phyloP scores from a whole-genome alignment of 345 rosid genomes.

The Kandelia obovata region DNA sequence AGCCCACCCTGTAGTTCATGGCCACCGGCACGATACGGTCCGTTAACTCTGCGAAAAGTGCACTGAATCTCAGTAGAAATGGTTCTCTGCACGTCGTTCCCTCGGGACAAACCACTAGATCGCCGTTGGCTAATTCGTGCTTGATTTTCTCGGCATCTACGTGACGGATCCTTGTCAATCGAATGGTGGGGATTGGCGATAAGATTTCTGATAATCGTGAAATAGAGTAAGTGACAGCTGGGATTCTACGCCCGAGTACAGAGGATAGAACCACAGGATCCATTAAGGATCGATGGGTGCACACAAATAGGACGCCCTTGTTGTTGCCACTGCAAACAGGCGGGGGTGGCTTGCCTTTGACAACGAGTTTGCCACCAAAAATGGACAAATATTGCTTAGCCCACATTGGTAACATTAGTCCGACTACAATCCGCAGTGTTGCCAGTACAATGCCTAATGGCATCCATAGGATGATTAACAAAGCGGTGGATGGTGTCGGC shows the following conservation, averaged over 20 bases:
- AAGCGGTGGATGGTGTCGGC: slow-evolving; percentile 66
- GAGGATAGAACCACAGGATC: slow-evolving; percentile 82
- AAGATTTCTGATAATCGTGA: slow-evolving; percentile 72
- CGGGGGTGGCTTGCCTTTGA: slow-evolving; percentile 74
- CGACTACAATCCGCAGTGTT: slow-evolving; percentile 39
- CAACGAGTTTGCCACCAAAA: slow-evolving; percentile 56
- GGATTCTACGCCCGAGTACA: slow-evolving; percentile 63
- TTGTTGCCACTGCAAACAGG: slow-evolving; percentile 28
- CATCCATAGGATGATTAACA: slow-evolving; percentile 73
- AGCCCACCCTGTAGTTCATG: slow-evolving; percentile 85
- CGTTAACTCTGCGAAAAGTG: slow-evolving; percentile 77
- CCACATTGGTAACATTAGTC: slow-evolving; percentile 60
- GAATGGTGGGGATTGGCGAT: slow-evolving; percentile 83
- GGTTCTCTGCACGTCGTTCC: slow-evolving; percentile 98
- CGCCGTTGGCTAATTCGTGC: slow-evolving; percentile 49
- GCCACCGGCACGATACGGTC: slow-evolving; percentile 90
- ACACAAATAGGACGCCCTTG: slow-evolving; percentile 71
- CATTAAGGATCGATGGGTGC: slow-evolving; percentile 92
- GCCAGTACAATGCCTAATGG: slow-evolving; percentile 76
- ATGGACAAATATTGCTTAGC: slow-evolving; percentile 55
- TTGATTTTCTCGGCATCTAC: slow-evolving; percentile 66
- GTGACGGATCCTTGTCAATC: slow-evolving; percentile 66
- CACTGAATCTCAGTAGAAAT: slow-evolving; percentile 73
- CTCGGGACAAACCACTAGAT: slow-evolving; percentile 81
- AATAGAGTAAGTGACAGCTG: slow-evolving; percentile 87